Conservation (phyloP, 257 asterid genomes). For the Orobanche coerulescens region DNA sequence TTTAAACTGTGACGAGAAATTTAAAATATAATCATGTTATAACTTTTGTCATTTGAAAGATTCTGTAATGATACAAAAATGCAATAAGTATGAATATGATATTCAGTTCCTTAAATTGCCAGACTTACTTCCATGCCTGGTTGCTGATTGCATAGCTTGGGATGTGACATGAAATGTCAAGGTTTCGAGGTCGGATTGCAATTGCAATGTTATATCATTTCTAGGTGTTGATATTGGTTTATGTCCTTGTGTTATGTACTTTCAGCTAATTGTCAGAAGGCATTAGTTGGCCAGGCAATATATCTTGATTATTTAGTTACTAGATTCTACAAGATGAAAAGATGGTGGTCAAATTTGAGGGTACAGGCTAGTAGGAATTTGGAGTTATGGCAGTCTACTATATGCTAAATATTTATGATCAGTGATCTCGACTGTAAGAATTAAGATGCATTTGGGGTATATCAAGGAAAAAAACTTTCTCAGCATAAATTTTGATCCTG, state of each 20-base stretch:
- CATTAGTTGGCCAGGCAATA: background rate
- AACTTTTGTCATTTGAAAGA: slow-evolving; percentile 6
- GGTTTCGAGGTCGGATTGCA: slow-evolving; percentile 10
- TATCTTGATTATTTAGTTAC: background rate
- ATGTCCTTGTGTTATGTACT: background rate
- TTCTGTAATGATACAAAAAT: background rate
- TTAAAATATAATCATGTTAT: background rate
- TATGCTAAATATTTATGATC: background rate
- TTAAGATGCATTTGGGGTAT: slow-evolving; percentile 8
- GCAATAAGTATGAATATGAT: background rate
- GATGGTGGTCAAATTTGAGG: slow-evolving; percentile 2
- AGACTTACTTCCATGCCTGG: background rate
- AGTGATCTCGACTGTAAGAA: background rate
- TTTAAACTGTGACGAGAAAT: slow-evolving; percentile 1
- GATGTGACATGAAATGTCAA: background rate
- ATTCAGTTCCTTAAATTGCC: background rate
- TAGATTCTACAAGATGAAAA: background rate
- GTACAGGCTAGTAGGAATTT: background rate
- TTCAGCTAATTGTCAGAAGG: slow-evolving; percentile 13
- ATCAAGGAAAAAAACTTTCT: background rate
- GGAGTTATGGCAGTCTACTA: background rate
- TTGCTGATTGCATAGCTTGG: background rate
- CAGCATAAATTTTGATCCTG: slow-evolving; percentile 11
- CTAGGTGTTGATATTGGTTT: slow-evolving; percentile 4
- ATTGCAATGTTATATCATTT: background rate